Percentiles rank a stretch among this genome's conserved stretches.
Conservation (phyloP, 2,329 filamentous ascomycete species). For the Aspergillus candidus region DNA sequence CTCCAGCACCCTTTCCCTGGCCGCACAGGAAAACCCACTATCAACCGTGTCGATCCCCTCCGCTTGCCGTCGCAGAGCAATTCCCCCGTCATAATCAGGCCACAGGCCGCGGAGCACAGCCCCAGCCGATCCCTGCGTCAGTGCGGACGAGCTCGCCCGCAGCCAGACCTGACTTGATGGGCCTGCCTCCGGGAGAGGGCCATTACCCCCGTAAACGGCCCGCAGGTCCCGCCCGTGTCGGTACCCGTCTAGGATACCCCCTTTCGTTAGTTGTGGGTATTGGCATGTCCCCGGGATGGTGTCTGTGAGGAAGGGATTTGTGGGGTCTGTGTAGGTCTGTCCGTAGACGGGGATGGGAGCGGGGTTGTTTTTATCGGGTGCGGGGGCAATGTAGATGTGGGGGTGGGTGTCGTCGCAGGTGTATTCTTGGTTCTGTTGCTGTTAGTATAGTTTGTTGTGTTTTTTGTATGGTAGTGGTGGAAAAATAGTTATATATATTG, state of each 20-base stretch:
- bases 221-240: constrained; percentile 34
- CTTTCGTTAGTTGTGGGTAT: constrained; percentile 36
- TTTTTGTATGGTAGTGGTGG: background rate
- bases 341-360: constrained; percentile 29
- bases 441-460: background rate
- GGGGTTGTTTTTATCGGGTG: constrained; percentile 4
- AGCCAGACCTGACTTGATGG: constrained; percentile 24
- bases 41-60: constrained; percentile 33
- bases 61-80: constrained; percentile 35
- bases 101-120: constrained; percentile 36
- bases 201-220: constrained; percentile 29
- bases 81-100: constrained; percentile 25
- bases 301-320: constrained; percentile 27
- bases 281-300: constrained; percentile 34
- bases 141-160: constrained; percentile 30
- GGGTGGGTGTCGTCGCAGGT: constrained; percentile 33
- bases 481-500: too few species aligned
- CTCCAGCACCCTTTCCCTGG: constrained; percentile 17
- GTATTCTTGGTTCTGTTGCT: constrained; percentile 30
- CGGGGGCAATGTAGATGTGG: constrained; percentile 30
- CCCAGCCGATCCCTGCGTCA: constrained; percentile 34
- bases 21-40: constrained; percentile 30
- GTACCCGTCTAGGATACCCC: constrained; percentile 33
- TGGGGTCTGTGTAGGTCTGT: constrained; percentile 31
- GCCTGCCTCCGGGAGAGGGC: constrained; percentile 17